Evolutionary conservation across 352 stramenopile genomes (phyloP).

Genomic region (Globisporangium cystogenes): DNA sequence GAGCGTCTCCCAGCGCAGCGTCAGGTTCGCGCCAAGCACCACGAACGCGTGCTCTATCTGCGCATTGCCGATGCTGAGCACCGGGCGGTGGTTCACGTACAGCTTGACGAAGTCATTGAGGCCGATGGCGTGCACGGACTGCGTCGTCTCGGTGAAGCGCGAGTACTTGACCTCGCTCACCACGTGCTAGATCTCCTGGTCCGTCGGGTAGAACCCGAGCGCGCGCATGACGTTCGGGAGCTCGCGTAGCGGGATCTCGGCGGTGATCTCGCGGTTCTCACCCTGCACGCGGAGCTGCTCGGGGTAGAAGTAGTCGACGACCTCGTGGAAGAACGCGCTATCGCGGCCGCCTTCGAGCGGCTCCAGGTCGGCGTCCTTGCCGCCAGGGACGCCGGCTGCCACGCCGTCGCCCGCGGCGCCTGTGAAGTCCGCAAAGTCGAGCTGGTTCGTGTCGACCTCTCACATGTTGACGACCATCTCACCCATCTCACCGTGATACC

Average conservation of each 20-base stretch:
- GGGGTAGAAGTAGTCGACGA: conserved; percentile 95
- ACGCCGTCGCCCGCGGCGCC: conserved; percentile 1
- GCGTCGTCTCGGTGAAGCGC: conserved; percentile 71
- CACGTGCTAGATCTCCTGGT: conserved; percentile 90
- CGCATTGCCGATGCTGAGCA: conserved; percentile 77
- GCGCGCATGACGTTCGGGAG: conserved; percentile 92
- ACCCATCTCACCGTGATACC: too few species aligned
- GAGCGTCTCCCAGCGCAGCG: conserved; percentile 59
- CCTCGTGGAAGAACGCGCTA: conserved; percentile 86
- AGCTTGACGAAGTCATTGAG: conserved; percentile 85
- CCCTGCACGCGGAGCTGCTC: conserved; percentile 88
- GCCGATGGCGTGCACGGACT: conserved; percentile 54
- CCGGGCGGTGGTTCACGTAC: conserved; percentile 92
- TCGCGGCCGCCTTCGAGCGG: conserved; percentile 81
- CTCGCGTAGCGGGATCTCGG: conserved; percentile 77
- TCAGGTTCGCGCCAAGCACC: conserved; percentile 23
- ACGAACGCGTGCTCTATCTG: conserved; percentile 78
- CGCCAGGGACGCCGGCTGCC: background rate
- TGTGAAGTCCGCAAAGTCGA: conserved; percentile 63
- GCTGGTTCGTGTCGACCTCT: conserved; percentile 71
- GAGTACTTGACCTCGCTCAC: conserved; percentile 84
- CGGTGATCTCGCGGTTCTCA: conserved; percentile 77
- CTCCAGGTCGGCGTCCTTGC: background rate
- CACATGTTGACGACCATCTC: conserved; percentile 93
- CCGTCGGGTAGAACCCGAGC: conserved; percentile 90